Evolutionary conservation across 139 green algal species (phyloP).

Genomic region (Coelastrella sp.): DNA sequence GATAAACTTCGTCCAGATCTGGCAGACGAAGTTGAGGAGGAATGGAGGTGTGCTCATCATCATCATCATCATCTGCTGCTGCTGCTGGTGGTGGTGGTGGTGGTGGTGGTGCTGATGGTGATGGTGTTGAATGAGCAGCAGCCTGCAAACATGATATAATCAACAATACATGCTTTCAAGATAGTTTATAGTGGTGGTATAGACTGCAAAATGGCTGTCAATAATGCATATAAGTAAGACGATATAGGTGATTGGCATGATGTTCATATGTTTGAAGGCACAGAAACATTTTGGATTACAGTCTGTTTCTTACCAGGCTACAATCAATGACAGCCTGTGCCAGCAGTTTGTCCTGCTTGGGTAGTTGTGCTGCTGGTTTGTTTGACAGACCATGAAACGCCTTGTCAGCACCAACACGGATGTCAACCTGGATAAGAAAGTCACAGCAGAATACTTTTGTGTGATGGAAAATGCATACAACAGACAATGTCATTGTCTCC

Average conservation of each 20-base stretch:
- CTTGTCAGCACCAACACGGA: background rate
- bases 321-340: conserved; percentile 21
- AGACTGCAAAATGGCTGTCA: too few relatives aligned
- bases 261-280: too few relatives aligned
- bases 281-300: background rate
- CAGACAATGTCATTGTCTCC: background rate
- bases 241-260: too few relatives aligned
- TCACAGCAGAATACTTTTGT: too few relatives aligned
- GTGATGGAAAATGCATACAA: background rate
- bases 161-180: too few relatives aligned
- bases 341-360: conserved; percentile 4
- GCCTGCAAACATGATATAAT: too few relatives aligned
- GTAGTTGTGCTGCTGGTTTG: background rate
- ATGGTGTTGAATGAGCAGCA: too few relatives aligned
- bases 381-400: background rate
- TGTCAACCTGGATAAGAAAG: background rate
- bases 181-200: too few relatives aligned
- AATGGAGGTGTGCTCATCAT: too few relatives aligned
- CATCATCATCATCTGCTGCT: too few relatives aligned
- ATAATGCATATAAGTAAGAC: too few relatives aligned
- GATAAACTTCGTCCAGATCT: background rate
- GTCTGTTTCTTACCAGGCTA: background rate
- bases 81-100: background rate
- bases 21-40: background rate
- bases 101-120: too few relatives aligned